Evolutionary conservation across 495 filamentous ascomycete genomes (phyloP), one percentile per base, ranked within the genome.

Genomic region (Trichoderma parareesei): DNA sequence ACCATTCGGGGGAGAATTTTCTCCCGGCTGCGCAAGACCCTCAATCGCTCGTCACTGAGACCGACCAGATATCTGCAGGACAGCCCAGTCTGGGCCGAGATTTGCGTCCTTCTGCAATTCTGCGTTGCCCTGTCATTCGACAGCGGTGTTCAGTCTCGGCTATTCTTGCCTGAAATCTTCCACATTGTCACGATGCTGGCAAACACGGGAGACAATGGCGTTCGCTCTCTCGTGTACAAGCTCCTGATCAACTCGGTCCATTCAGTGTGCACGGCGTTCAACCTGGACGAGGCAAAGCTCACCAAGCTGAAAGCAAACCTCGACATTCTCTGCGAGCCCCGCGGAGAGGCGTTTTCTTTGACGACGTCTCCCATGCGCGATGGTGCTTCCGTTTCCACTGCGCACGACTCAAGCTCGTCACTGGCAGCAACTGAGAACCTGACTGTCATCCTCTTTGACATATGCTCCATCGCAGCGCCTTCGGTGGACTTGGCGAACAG

Each of bases 141-240:
- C 72, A 84, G 81, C 68, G 78, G 82, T 27, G 80, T 84, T 33
- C 85, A 87, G 67, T 79, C 85, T 13, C 84, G 87, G 71, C 74
- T 87, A 43, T 87, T 83, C 63, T 74, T 88, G 13, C 84, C 86
- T 5, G 86, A 88, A 70, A 77, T 88, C 61, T 87, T 87, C 71
- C 86, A 88, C 73, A 74, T 87, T 60, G 83, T 87, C 64, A 87
- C 85, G 1, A 86, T 88, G 82, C 78, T 87, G 13, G 82, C 84
- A 38, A 87, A 87, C 67, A 85, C 81, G 27, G 86, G 86, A 43
- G 71, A 78, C 18, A 69, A 78, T n/a, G 78, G 81, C 14, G 75
- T 86, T 11, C 75, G 85, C 60, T 71, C 82, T 10, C 73, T 79
- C 6, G 84, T 87, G 16, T 84, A 87, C 65, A 77, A 82, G 62